Base-by-base conservation (phyloP, 495 filamentous ascomycete genomes). In the Neurospora sp. region DNA sequence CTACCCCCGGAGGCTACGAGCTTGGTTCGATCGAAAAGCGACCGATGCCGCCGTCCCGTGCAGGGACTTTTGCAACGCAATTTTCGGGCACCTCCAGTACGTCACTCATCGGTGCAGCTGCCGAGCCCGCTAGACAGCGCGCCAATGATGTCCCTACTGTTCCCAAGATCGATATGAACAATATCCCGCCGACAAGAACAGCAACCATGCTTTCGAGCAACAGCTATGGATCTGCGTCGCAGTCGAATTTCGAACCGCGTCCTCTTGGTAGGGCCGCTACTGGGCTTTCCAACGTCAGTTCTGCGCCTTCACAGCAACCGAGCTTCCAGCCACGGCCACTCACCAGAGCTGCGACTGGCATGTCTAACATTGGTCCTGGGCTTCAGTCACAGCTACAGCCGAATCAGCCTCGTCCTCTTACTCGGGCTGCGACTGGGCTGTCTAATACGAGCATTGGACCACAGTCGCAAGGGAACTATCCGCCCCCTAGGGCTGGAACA, bases 31-130 rank as follows among this genome's bases (percentile, higher is more conserved):
- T 87, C 31, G 85, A 84, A 71, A 86, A 85, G 73, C 83, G 83
- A 41, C 84, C 85, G 20, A 73, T 79, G 39, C 80, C 83, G 14
- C 14, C 54, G 8, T 72, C 74, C 12, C 81, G 86, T 42, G 80
- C 79, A n/a, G 77, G 70, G 8, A 84, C 83, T 2, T 81, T 79
- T 46, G 76, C 76, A 10, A 81, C 82, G 77, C 88, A 86, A 39
- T 81, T 73, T 73, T 88, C 83, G 6, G 54, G 54, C 23, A 5
- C 27, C 27, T 88, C 89, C 16, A 85, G 88, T 69, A 85, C 88
- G 14, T 87, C 91, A 12, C 83, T 93, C 16, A 82, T 92, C 62
- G 79, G 80, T 27, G 82, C 84, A 66, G 89, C 91, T 16, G 88
- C 87, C 5, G 83, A 83, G 7, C 54, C 54, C 14, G 7, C 90